Evolutionary conservation across 345 rosid genomes (phyloP).

Genomic region (Corchorus olitorius): DNA sequence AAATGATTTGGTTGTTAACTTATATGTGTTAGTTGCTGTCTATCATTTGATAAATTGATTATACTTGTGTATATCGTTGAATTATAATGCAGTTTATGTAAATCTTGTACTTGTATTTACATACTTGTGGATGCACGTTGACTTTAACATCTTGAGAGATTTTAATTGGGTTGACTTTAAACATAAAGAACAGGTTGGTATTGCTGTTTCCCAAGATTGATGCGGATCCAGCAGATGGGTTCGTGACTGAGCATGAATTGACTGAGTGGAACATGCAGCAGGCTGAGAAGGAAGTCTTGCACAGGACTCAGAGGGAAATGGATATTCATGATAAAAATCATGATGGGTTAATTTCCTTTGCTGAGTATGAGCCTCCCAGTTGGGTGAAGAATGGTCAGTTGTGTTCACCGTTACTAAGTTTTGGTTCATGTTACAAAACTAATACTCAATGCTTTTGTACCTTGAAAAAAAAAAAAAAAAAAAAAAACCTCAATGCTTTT

Average conservation of each 20-base stretch:
- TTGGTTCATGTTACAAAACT: slow-evolving; percentile 3
- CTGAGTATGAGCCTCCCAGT: slow-evolving; percentile 88
- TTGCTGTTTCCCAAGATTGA: slow-evolving; percentile 90
- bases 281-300: slow-evolving; percentile 69
- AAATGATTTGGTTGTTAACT: neutral
- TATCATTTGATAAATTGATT: neutral
- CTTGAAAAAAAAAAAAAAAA: too few species aligned
- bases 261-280: slow-evolving; percentile 83
- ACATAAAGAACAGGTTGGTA: slow-evolving; percentile 51
- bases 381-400: slow-evolving; percentile 76
- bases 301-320: slow-evolving; percentile 83
- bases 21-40: neutral
- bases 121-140: neutral
- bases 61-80: neutral
- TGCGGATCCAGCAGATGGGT: slow-evolving; percentile 76
- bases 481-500: neutral
- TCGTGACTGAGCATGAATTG: slow-evolving; percentile 73
- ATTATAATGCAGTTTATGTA: neutral
- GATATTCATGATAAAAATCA: slow-evolving; percentile 88
- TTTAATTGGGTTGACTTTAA: slow-evolving; percentile 3
- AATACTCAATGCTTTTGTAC: neutral
- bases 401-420: slow-evolving; percentile 7
- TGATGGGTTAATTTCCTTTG: slow-evolving; percentile 74
- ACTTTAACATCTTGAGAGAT: neutral
- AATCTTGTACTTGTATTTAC: neutral